Evolutionary conservation across 2,329 filamentous ascomycete genomes (phyloP).

Genomic region (Paramyrothecium sp.): DNA sequence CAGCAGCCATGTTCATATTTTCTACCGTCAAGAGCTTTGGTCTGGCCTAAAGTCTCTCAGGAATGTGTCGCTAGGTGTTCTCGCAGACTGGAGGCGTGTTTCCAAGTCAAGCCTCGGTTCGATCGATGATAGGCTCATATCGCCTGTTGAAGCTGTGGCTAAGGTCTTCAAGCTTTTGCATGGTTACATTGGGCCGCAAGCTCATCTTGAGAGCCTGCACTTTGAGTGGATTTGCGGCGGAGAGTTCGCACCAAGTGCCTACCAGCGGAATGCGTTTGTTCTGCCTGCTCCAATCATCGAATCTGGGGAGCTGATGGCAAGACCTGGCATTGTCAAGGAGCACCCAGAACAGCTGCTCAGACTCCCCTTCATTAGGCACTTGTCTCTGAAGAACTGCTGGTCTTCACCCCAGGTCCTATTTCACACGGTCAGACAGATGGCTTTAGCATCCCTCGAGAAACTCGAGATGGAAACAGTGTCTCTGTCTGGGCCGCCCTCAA

Average conservation of each 20-base stretch:
- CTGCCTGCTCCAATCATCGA: slow-evolving; percentile 59
- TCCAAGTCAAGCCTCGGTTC: slow-evolving; percentile 48
- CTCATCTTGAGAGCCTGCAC: slow-evolving; percentile 55
- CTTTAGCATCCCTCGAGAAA: slow-evolving; percentile 43
- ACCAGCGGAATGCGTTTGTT: slow-evolving; percentile 60
- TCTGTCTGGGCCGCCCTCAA: slow-evolving; percentile 47
- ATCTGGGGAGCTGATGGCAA: slow-evolving; percentile 24
- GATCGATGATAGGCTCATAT: slow-evolving; percentile 45
- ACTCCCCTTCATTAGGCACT: slow-evolving; percentile 54
- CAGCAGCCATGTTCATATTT: slow-evolving; percentile 54
- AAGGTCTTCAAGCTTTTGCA: slow-evolving; percentile 53
- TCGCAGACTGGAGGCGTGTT: slow-evolving; percentile 65
- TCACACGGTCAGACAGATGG: slow-evolving; percentile 48
- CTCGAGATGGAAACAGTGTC: slow-evolving; percentile 65
- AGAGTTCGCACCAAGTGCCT: slow-evolving; percentile 61
- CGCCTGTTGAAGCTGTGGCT: slow-evolving; percentile 49
- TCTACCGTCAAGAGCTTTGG: slow-evolving; percentile 63
- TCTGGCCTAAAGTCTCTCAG: slow-evolving; percentile 50
- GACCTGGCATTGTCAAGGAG: slow-evolving; percentile 24
- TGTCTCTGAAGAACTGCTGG: slow-evolving; percentile 71
- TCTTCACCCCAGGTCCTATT: slow-evolving; percentile 56
- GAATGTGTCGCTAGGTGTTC: slow-evolving; percentile 57
- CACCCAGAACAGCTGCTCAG: slow-evolving; percentile 38
- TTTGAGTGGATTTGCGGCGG: slow-evolving; percentile 69
- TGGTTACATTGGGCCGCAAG: slow-evolving; percentile 43